Conservation (phyloP, 257 asterid species). For the Mentha longifolia region DNA sequence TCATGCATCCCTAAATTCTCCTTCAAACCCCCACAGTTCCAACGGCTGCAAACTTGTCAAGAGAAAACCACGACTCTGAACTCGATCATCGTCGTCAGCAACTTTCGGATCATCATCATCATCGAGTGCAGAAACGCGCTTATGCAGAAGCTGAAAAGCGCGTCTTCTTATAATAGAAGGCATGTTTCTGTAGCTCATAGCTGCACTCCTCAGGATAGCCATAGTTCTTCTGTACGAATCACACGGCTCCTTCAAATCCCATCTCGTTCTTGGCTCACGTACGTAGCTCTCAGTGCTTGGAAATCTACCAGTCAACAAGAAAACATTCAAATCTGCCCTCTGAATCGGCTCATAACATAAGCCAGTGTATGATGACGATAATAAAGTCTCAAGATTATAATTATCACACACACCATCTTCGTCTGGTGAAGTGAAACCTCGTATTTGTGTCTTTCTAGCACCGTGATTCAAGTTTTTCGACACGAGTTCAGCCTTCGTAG, state of each 20-base stretch:
- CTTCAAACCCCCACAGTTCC: slow-evolving; percentile 40
- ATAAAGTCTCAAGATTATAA: slow-evolving; percentile 6
- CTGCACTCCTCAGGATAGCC: slow-evolving; percentile 40
- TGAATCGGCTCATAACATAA: slow-evolving; percentile 46
- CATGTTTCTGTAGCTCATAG: slow-evolving; percentile 35
- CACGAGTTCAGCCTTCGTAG: not conserved
- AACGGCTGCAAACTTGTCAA: slow-evolving; percentile 28
- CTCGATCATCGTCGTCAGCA: slow-evolving; percentile 22
- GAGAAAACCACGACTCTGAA: slow-evolving; percentile 5
- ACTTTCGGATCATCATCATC: not conserved
- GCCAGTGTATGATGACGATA: slow-evolving; percentile 22
- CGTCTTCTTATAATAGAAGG: slow-evolving; percentile 55
- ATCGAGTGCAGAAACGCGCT: slow-evolving; percentile 7
- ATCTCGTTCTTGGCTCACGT: slow-evolving; percentile 13
- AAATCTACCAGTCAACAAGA: slow-evolving; percentile 41
- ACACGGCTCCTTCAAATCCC: not conserved
- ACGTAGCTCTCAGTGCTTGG: slow-evolving; percentile 36
- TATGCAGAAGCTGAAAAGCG: slow-evolving; percentile 5
- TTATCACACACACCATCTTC: not conserved
- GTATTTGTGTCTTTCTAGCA: not conserved
- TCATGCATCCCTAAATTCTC: slow-evolving; percentile 26
- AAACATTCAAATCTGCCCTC: slow-evolving; percentile 26
- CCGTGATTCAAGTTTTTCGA: not conserved
- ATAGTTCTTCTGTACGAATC: slow-evolving; percentile 23
- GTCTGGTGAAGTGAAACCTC: not conserved